These are phyloP conservation scores for Amphicarpaea edgeworthii DNA, from an alignment of 306 rosid genomes.

Conservation along the genomic window DNA sequence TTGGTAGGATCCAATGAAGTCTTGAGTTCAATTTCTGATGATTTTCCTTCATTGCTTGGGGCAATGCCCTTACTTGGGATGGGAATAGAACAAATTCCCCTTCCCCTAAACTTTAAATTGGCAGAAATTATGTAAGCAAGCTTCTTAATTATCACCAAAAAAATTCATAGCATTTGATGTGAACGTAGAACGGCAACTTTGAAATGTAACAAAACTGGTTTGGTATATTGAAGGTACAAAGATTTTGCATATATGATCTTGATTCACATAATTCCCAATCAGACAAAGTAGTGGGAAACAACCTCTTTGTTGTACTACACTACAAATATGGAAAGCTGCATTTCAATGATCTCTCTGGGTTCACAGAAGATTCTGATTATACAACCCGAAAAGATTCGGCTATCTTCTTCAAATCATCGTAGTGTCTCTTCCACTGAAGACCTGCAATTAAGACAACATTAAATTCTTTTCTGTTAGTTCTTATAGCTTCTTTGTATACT, in stretches of 20 bases:
- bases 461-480: conserved; percentile 5
- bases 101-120: background rate
- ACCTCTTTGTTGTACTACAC: conserved; percentile 23
- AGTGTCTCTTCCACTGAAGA: conserved; percentile 98
- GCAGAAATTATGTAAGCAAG: background rate
- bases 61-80: background rate
- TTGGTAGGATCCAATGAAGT: background rate
- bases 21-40: background rate
- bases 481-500: background rate
- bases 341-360: conserved; percentile 27
- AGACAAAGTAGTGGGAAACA: conserved; percentile 34
- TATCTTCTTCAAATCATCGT: conserved; percentile 78
- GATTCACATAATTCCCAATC: conserved; percentile 37
- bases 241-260: conserved; percentile 26
- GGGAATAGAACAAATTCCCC: background rate
- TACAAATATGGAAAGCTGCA: conserved; percentile 32
- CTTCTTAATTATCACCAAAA: background rate
- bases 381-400: conserved; percentile 75
- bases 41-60: background rate
- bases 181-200: background rate
- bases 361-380: conserved; percentile 51
- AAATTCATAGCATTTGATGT: conserved; percentile 13
- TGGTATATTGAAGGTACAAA: conserved; percentile 10
- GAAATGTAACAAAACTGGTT: conserved; percentile 35
- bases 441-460: conserved; percentile 61